A percentile compares a stretch with the other conserved stretches of the same genome.
phyloP scores from a whole-genome alignment of 495 filamentous ascomycete genomes.

The Penicillium silybi region DNA sequence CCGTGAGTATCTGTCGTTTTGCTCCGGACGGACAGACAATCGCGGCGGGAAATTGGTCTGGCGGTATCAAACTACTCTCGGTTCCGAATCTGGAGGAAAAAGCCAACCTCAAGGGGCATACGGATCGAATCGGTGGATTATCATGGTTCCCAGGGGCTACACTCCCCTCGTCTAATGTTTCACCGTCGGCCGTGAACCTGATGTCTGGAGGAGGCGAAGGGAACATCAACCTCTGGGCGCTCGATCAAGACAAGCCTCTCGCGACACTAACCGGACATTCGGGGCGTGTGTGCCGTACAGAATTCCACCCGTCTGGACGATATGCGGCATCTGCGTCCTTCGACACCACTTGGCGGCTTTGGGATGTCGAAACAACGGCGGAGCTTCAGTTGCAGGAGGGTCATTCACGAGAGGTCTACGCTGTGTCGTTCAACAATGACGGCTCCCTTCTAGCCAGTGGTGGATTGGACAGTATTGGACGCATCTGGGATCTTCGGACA shows the following conservation, averaged over 20 bases:
- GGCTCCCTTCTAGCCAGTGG: conserved; percentile 87
- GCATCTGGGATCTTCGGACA: conserved; percentile 95
- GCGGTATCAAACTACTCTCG: conserved; percentile 77
- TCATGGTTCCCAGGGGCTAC: conserved; percentile 89
- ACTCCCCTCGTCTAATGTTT: conserved; percentile 61
- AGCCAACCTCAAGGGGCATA: conserved; percentile 72
- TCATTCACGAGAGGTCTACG: conserved; percentile 86
- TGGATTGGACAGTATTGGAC: conserved; percentile 87
- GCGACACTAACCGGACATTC: conserved; percentile 81
- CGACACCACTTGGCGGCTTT: conserved; percentile 95
- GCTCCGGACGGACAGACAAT: conserved; percentile 79
- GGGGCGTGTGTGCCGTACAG: conserved; percentile 82
- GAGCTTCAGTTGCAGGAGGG: conserved; percentile 92
- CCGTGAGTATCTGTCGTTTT: conserved; percentile 86
- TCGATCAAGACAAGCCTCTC: conserved; percentile 76
- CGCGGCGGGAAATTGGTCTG: conserved; percentile 88
- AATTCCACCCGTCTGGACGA: conserved; percentile 88
- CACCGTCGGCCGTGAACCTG: conserved; percentile 72
- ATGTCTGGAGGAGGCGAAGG: conserved; percentile 91
- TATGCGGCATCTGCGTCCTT: conserved; percentile 92
- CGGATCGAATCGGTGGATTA: conserved; percentile 81
- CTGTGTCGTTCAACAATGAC: conserved; percentile 83
- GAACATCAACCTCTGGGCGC: conserved; percentile 84
- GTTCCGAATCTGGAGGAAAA: conserved; percentile 79
- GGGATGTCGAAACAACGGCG: conserved; percentile 82